A percentile compares a stretch with the other conserved stretches of the same genome.
phyloP scores from a whole-genome alignment of 352 stramenopile genomes.

The Aphanomyces cochlioides region DNA sequence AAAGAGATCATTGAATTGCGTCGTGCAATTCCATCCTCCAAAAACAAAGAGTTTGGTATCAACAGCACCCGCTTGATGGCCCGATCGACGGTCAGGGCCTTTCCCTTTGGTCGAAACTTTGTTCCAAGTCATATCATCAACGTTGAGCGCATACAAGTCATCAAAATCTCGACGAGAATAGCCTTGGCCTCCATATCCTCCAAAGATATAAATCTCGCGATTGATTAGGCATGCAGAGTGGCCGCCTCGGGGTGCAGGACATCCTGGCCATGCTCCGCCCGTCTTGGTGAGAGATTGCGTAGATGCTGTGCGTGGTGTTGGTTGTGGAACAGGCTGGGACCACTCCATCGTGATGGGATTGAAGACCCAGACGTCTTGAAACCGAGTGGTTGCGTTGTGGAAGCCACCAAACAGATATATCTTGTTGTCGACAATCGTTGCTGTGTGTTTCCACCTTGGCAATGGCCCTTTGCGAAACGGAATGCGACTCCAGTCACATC shows the following conservation, averaged over 20 bases:
- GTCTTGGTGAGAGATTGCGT: conserved; percentile 27
- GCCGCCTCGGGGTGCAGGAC: conserved; percentile 80
- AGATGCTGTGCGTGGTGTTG: conserved; percentile 10
- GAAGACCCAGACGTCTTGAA: conserved; percentile 97
- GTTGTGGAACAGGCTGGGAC: conserved; percentile 51
- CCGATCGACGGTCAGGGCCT: conserved; percentile 86
- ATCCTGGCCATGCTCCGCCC: conserved; percentile 35
- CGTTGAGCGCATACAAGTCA: conserved; percentile 86
- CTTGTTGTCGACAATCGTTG: conserved; percentile 81
- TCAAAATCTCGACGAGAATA: conserved; percentile 93
- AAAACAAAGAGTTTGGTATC: conserved; percentile 91
- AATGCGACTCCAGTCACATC: conserved; percentile 73
- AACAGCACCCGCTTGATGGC: conserved; percentile 88
- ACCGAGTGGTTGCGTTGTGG: conserved; percentile 75
- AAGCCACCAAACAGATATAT: conserved; percentile 95
- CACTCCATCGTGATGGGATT: conserved; percentile 92
- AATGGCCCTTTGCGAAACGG: conserved; percentile 42
- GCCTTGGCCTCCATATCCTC: conserved; percentile 91
- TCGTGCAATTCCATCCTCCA: conserved; percentile 92
- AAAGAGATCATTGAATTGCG: conserved; percentile 95
- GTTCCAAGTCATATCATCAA: conserved; percentile 83
- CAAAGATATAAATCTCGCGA: conserved; percentile 89
- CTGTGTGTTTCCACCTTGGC: conserved; percentile 89
- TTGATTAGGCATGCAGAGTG: conserved; percentile 87
- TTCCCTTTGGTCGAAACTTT: conserved; percentile 86